Conservation (phyloP, 257 asterid genomes). For the Apocynum venetum region DNA sequence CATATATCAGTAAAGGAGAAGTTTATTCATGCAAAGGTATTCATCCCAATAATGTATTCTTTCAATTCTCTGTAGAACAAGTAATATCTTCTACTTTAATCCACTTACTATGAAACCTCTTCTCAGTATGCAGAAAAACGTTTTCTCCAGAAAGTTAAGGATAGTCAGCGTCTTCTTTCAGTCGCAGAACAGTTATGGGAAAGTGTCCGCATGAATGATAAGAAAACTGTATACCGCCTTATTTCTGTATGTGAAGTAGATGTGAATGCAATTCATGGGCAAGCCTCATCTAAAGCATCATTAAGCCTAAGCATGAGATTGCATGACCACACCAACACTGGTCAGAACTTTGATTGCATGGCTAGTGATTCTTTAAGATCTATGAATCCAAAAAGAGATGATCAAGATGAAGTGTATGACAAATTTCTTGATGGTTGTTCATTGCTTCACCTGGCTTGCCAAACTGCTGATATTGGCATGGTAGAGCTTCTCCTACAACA, state of each 20-base stretch:
- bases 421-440: slow-evolving; percentile 63
- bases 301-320: slow-evolving; percentile 35
- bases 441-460: slow-evolving; percentile 90
- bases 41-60: slow-evolving; percentile 21
- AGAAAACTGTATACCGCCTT: slow-evolving; percentile 78
- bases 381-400: slow-evolving; percentile 27
- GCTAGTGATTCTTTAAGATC: slow-evolving; percentile 41
- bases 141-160: slow-evolving; percentile 52
- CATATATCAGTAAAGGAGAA: slow-evolving; percentile 90
- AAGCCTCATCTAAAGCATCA: slow-evolving; percentile 37
- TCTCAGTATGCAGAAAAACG: slow-evolving; percentile 73
- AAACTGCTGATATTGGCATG: slow-evolving; percentile 82
- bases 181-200: slow-evolving; percentile 81
- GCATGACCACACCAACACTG: slow-evolving; percentile 31
- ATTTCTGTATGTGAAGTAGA: slow-evolving; percentile 60
- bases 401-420: slow-evolving; percentile 32
- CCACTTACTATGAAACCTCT: background rate
- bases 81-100: background rate
- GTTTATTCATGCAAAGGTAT: slow-evolving; percentile 88
- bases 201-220: slow-evolving; percentile 66
- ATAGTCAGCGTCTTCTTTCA: slow-evolving; percentile 47
- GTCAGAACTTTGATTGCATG: slow-evolving; percentile 27
- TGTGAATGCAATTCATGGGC: slow-evolving; percentile 61
- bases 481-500: slow-evolving; percentile 88
- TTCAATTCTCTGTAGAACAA: background rate